Conservation (phyloP, 805 yeast species). For the Yarrowia osloensis region DNA sequence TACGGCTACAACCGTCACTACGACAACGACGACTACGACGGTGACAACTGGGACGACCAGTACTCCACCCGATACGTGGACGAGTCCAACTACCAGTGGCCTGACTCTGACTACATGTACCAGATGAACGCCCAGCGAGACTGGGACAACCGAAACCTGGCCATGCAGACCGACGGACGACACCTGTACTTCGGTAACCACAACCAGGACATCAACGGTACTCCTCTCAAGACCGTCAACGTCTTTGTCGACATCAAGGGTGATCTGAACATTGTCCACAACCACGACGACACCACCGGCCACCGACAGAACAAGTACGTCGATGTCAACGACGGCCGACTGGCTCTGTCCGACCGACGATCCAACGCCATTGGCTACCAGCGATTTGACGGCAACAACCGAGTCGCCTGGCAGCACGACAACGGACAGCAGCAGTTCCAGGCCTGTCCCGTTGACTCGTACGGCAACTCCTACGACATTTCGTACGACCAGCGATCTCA, state of each 20-base stretch:
- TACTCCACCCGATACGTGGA: conserved; percentile 10
- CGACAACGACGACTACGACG: background rate
- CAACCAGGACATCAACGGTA: conserved; percentile 9
- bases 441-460: conserved; percentile 15
- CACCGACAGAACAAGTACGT: conserved; percentile 1
- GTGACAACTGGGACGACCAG: background rate
- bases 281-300: background rate
- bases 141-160: conserved; percentile 1
- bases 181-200: conserved; percentile 7
- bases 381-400: background rate
- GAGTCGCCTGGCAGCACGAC: conserved; percentile 1
- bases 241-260: conserved; percentile 12
- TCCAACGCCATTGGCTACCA: conserved; percentile 7
- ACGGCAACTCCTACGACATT: background rate
- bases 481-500: conserved; percentile 9
- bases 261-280: conserved; percentile 12
- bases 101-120: conserved; percentile 8
- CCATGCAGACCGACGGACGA: conserved; percentile 14
- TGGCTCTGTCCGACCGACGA: conserved; percentile 16
- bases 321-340: background rate
- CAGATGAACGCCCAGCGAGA: conserved; percentile 12
- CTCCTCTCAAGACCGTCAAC: conserved; percentile 9
- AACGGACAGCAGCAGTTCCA: conserved; percentile 21
- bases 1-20: background rate
- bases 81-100: conserved; percentile 20